phyloP scores from a whole-genome alignment of 139 green algal genomes.

The Auxenochlorella pyrenoidosa region DNA sequence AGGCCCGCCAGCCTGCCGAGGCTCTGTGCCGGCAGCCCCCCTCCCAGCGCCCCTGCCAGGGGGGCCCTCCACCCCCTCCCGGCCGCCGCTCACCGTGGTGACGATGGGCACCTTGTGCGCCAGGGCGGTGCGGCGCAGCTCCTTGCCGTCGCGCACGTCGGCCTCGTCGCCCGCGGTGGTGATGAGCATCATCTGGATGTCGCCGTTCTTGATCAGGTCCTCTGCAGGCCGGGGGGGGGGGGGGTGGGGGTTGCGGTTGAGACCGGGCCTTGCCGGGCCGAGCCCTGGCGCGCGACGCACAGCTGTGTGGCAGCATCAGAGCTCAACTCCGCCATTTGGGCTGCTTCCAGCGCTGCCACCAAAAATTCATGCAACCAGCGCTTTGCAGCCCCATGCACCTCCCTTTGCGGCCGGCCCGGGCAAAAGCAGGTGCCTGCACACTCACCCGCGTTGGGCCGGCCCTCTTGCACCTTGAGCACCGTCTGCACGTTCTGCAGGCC shows the following conservation, averaged over 20 bases:
- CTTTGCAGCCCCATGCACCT: too few relatives aligned
- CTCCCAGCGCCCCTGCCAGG: too few relatives aligned
- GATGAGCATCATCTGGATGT: constrained; percentile 95
- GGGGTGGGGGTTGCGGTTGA: neutral
- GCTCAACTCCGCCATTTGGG: too few relatives aligned
- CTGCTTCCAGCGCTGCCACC: too few relatives aligned
- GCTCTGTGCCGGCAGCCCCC: too few relatives aligned
- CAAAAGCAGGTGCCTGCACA: neutral
- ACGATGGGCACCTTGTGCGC: constrained; percentile 92
- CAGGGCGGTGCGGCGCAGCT: constrained; percentile 91
- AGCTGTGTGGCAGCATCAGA: neutral
- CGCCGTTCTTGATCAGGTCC: constrained; percentile 86
- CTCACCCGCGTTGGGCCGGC: constrained; percentile 84
- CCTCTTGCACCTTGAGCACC: constrained; percentile 99
- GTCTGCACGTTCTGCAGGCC: constrained; percentile 57
- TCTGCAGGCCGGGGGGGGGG: neutral
- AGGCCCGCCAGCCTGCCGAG: too few relatives aligned
- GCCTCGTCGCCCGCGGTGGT: constrained; percentile 89
- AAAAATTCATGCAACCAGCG: too few relatives aligned
- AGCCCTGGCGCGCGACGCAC: too few relatives aligned
- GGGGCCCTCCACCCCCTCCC: too few relatives aligned
- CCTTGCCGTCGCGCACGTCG: constrained; percentile 93
- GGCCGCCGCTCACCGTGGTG: constrained; percentile 94
- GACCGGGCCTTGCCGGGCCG: neutral
- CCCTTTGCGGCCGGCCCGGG: too few relatives aligned